Evolutionary conservation across 2,329 filamentous ascomycete genomes (phyloP).

Genomic region (Phoma sp.): DNA sequence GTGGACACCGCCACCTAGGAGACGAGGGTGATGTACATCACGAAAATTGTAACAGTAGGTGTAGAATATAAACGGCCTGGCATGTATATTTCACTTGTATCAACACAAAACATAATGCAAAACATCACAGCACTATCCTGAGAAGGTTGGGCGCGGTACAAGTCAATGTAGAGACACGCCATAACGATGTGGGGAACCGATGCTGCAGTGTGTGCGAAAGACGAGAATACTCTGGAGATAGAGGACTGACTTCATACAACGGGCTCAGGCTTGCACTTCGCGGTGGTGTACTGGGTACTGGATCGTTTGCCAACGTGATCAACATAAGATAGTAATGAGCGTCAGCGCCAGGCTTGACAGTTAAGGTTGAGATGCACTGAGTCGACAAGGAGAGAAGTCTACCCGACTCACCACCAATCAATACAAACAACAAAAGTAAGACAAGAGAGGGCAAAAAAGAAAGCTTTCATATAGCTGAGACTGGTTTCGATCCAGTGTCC

Average conservation of each 20-base stretch:
- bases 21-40: slow-evolving; percentile 25
- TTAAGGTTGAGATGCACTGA: neutral
- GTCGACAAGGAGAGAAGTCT: neutral
- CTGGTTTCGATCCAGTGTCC: slow-evolving; percentile 34
- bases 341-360: neutral
- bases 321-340: too few species aligned
- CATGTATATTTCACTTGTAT: neutral
- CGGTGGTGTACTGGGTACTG: too few species aligned
- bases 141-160: too few species aligned
- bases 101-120: neutral
- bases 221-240: too few species aligned
- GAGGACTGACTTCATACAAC: too few species aligned
- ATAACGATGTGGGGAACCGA: too few species aligned
- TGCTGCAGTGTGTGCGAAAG: too few species aligned
- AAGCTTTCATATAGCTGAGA: slow-evolving; percentile 20
- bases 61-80: neutral
- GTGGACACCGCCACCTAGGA: slow-evolving; percentile 52
- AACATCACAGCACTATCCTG: too few species aligned
- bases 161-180: too few species aligned
- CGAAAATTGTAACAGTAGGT: neutral
- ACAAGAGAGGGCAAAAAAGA: neutral
- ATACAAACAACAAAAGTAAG: neutral
- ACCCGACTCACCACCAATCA: neutral
- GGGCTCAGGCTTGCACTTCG: too few species aligned
- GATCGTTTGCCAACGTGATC: too few species aligned